Conservation (phyloP, 2,329 filamentous ascomycete genomes). For the Scortechinia acanthostroma region DNA sequence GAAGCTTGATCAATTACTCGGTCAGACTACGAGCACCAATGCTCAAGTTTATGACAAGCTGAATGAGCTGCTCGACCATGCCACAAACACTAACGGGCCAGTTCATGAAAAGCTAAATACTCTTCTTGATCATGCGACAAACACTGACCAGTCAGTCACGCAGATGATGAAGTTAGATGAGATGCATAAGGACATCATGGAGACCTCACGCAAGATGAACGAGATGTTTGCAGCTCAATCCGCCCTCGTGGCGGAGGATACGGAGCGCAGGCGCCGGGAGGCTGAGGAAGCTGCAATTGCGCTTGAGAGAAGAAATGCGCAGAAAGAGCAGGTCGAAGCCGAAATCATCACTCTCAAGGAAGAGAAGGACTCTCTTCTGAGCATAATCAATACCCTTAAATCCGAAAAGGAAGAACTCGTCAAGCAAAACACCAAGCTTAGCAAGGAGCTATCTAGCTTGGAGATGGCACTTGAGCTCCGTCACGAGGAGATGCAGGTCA, state of each 20-base stretch:
- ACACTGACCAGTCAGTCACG: slow-evolving; percentile 37
- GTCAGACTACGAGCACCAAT: slow-evolving; percentile 16
- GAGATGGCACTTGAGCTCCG: slow-evolving; percentile 57
- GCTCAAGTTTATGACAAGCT: slow-evolving; percentile 36
- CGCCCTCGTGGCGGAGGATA: slow-evolving; percentile 44
- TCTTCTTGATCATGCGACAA: slow-evolving; percentile 24
- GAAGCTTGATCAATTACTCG: neutral
- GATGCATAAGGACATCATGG: slow-evolving; percentile 56
- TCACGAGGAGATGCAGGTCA: slow-evolving; percentile 54
- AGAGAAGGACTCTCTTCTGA: slow-evolving; percentile 31
- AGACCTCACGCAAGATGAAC: slow-evolving; percentile 50
- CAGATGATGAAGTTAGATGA: slow-evolving; percentile 53
- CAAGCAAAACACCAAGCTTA: slow-evolving; percentile 46
- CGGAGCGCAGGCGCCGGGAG: slow-evolving; percentile 49
- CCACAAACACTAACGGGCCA: slow-evolving; percentile 20
- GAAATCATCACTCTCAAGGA: slow-evolving; percentile 32
- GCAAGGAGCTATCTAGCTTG: slow-evolving; percentile 52
- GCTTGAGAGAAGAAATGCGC: slow-evolving; percentile 46
- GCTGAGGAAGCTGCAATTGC: slow-evolving; percentile 53
- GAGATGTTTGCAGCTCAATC: slow-evolving; percentile 50
- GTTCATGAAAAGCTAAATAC: slow-evolving; percentile 35
- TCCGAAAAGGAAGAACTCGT: slow-evolving; percentile 44
- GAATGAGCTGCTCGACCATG: slow-evolving; percentile 25
- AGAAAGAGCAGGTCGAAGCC: slow-evolving; percentile 47
- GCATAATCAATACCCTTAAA: slow-evolving; percentile 27